Evolutionary conservation across 345 rosid genomes (phyloP).

Genomic region (Ceriops zippeliana): DNA sequence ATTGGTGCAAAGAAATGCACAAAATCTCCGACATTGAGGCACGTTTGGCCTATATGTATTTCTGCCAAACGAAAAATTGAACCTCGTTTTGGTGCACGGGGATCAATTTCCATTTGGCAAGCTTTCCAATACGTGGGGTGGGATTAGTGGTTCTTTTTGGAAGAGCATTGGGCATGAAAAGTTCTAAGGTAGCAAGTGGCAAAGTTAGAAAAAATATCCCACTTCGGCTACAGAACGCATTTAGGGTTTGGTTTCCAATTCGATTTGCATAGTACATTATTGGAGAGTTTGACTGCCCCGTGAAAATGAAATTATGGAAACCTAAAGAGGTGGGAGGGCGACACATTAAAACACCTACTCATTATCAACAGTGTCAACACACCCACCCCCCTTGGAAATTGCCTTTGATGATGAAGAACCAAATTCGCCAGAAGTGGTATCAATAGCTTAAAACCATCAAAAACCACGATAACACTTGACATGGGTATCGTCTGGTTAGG

Average conservation of each 20-base stretch:
- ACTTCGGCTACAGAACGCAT: conserved; percentile 3
- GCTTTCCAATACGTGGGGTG: background rate
- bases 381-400: background rate
- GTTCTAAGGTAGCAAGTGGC: background rate
- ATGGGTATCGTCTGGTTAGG: no score
- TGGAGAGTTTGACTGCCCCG: conserved; percentile 9
- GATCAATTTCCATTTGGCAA: background rate
- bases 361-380: no score
- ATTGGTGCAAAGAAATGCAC: no score
- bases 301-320: conserved; percentile 11
- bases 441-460: background rate
- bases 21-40: no score
- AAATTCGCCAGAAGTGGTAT: background rate
- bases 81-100: background rate
- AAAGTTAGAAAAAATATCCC: background rate
- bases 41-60: no score
- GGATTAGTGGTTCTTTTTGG: conserved; percentile 2
- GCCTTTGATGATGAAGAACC: background rate
- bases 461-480: background rate
- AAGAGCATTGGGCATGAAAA: background rate
- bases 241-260: conserved; percentile 5
- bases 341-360: no score
- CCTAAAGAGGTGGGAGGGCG: background rate
- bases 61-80: no score
- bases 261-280: background rate